Evolutionary conservation across 2,329 filamentous ascomycete genomes (phyloP).

Genomic region (Sporothrix dimorphospora): DNA sequence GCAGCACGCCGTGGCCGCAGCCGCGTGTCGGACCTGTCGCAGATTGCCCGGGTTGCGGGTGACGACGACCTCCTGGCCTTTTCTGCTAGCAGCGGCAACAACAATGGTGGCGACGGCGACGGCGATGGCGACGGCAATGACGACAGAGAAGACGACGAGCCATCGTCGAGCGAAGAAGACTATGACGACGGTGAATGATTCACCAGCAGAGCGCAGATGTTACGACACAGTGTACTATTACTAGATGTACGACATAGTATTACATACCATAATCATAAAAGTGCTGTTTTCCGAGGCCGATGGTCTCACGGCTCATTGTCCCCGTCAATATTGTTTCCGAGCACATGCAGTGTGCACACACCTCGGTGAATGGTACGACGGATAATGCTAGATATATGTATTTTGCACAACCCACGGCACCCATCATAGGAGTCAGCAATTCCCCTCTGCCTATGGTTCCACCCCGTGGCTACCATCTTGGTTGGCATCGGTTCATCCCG

Average conservation of each 20-base stretch:
- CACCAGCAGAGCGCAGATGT: background rate
- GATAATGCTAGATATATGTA: too few relatives aligned
- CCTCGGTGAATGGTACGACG: too few relatives aligned
- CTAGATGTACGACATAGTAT: too few relatives aligned
- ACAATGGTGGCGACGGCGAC: background rate
- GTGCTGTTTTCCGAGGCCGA: too few relatives aligned
- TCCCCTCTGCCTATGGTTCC: background rate
- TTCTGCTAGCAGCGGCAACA: background rate
- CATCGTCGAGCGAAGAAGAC: slow-evolving; percentile 3
- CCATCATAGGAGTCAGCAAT: background rate
- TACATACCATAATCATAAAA: too few relatives aligned
- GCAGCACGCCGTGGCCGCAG: background rate
- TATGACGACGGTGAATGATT: background rate
- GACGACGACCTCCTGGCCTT: slow-evolving; percentile 14
- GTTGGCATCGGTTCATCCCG: background rate
- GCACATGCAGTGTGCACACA: too few relatives aligned
- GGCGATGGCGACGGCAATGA: background rate
- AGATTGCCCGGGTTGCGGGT: background rate
- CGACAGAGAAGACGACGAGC: background rate
- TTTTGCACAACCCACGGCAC: too few relatives aligned
- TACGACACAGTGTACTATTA: background rate
- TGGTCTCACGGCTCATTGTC: too few relatives aligned
- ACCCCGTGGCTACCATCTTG: background rate
- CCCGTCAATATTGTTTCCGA: too few relatives aligned
- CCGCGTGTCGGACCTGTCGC: background rate